Conservation (phyloP, 2,329 filamentous ascomycete genomes). For the Thelonectria rubi region DNA sequence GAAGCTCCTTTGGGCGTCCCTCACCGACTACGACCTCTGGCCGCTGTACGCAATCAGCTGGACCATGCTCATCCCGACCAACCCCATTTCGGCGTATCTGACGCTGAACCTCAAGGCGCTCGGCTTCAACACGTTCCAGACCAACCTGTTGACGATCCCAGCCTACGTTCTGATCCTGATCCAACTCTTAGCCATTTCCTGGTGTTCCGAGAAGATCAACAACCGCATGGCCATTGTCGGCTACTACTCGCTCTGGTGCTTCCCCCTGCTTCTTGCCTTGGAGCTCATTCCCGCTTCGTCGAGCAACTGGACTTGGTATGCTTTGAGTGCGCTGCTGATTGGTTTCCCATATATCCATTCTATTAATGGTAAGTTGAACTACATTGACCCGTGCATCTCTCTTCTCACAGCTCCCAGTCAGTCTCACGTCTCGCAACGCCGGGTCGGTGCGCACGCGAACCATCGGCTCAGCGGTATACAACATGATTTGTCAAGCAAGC, state of each 20-base stretch:
- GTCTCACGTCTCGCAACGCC: conserved; percentile 65
- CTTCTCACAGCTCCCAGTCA: conserved; percentile 51
- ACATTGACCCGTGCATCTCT: not conserved
- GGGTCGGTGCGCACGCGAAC: conserved; percentile 67
- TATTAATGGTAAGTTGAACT: not conserved
- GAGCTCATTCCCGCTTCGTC: conserved; percentile 40
- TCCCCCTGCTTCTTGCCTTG: conserved; percentile 62
- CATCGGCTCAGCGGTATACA: conserved; percentile 66
- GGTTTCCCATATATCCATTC: conserved; percentile 46
- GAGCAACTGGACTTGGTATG: conserved; percentile 46
- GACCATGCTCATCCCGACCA: conserved; percentile 40
- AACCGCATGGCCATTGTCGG: conserved; percentile 51
- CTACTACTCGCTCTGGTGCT: conserved; percentile 60
- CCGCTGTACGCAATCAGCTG: conserved; percentile 30
- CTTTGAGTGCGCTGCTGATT: conserved; percentile 46
- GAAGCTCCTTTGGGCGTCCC: conserved; percentile 56
- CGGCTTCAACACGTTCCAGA: conserved; percentile 61
- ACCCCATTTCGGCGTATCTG: conserved; percentile 51
- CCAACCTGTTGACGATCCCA: conserved; percentile 66
- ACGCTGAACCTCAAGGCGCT: conserved; percentile 60
- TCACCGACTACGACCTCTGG: conserved; percentile 65
- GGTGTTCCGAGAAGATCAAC: conserved; percentile 56
- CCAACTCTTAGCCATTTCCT: conserved; percentile 54
- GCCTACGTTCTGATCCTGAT: conserved; percentile 52
- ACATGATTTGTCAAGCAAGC: conserved; percentile 52